Evolutionary conservation across 441 rosid genomes (phyloP).

Genomic region (Sinapis alba): DNA sequence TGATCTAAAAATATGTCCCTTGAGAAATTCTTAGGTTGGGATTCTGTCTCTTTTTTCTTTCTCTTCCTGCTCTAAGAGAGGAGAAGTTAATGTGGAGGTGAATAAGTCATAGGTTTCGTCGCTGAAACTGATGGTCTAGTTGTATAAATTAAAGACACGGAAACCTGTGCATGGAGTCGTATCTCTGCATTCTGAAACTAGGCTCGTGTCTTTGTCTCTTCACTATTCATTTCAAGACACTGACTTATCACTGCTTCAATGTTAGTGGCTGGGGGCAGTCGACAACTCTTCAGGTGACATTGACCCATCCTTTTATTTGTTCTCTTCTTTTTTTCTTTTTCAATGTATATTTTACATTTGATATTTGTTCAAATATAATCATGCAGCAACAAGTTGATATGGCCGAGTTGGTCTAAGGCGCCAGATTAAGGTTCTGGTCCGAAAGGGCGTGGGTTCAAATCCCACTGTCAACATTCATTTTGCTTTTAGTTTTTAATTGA

Average conservation of each 20-base stretch:
- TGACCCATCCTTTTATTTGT: conserved; percentile 29
- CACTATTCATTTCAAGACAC: conserved; percentile 21
- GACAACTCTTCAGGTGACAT: conserved; percentile 41
- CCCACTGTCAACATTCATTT: conserved; percentile 88
- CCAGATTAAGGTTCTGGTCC: conserved; percentile 99
- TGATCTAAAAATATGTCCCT: too few relatives aligned
- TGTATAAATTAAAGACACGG: conserved; percentile 12
- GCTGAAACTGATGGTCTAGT: neutral
- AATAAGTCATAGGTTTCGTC: conserved; percentile 37
- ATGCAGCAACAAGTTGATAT: too few relatives aligned
- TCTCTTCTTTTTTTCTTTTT: neutral
- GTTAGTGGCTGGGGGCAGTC: conserved; percentile 36
- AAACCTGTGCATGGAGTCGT: conserved; percentile 25
- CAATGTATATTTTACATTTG: too few relatives aligned
- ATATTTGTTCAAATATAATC: too few relatives aligned
- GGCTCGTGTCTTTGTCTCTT: conserved; percentile 39
- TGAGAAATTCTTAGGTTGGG: too few relatives aligned
- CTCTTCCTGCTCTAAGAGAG: too few relatives aligned
- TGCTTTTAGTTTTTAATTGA: too few relatives aligned
- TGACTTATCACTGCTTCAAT: conserved; percentile 31
- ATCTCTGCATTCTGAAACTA: conserved; percentile 32
- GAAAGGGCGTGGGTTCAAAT: conserved; percentile 99
- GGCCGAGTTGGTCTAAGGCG: conserved; percentile 99
- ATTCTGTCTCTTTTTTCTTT: too few relatives aligned
- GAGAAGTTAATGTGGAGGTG: conserved; percentile 6